A percentile compares a stretch with the other conserved stretches of the same genome.
These are phyloP conservation scores for Raphanus sativus DNA, from an alignment of 345 rosid genomes.

Conservation along the genomic window DNA sequence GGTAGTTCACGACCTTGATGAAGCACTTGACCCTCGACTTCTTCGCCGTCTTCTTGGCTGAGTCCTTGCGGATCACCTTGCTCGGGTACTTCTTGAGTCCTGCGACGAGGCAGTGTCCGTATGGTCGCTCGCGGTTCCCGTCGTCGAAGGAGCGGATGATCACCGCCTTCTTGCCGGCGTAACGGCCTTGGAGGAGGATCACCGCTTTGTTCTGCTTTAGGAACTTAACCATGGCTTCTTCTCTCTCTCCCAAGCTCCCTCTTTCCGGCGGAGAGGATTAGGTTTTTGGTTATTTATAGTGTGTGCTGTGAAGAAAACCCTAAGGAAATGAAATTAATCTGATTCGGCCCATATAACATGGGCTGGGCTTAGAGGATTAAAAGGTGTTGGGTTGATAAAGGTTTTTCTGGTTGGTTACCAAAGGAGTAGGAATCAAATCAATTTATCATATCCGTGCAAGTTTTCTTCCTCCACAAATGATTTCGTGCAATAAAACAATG, in stretches of 20 bases:
- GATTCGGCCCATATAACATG: background rate
- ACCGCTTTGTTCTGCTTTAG: slow-evolving; percentile 61
- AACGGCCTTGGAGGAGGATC: slow-evolving; percentile 58
- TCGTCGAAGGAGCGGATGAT: background rate
- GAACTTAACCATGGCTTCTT: slow-evolving; percentile 51
- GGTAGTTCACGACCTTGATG: slow-evolving; percentile 40
- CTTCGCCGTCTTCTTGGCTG: slow-evolving; percentile 1
- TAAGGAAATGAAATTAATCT: background rate
- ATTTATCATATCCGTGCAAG: too few species aligned
- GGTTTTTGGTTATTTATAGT: background rate
- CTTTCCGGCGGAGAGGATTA: background rate
- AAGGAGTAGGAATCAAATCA: too few species aligned
- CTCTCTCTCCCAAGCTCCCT: background rate
- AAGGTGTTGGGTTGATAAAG: background rate
- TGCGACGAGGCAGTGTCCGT: background rate
- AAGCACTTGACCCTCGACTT: background rate
- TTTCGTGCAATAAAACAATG: too few species aligned
- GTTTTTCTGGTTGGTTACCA: too few species aligned
- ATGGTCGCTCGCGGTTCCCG: background rate
- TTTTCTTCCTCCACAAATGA: too few species aligned
- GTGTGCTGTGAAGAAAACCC: slow-evolving; percentile 2
- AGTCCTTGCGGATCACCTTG: background rate
- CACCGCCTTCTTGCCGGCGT: slow-evolving; percentile 40
- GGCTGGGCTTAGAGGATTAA: background rate
- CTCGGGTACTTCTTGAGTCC: slow-evolving; percentile 1